Base-by-base conservation (phyloP, 75 land plant species). In the Cunninghamia lanceolata region DNA sequence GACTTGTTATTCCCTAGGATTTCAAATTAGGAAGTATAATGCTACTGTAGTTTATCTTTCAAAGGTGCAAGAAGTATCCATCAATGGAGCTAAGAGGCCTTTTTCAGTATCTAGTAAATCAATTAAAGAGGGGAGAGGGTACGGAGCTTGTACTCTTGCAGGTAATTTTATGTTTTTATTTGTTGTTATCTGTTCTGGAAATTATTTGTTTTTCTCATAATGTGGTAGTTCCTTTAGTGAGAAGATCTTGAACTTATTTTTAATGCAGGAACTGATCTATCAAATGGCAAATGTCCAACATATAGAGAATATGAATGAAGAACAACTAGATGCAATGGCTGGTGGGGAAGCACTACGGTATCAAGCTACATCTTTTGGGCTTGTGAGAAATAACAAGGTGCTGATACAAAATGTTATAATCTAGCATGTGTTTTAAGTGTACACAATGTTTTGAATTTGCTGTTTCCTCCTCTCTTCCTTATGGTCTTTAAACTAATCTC, bases 201-300 rank as follows among this genome's bases (percentile, higher is more conserved):
- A 30, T 52, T 35, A 15, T 11, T 38, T 32, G 28, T n/a, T 84
- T 63, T 84, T n/a, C 9, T 21, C 42, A 21, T 68, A 63, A 1
- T 0, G 54, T 34, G 35, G 84, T 82, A 82, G 83, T 42, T 28
- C 45, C 32, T 19, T 25, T 10, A 40, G 32, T 42, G 50, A 80
- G 28, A 28, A 80, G 25, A 80, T 43, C 46, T 25, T 80, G 25
- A 14, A 28, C 9, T 32, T 82, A 11, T 14, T 46, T 53, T 6
- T 83, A 8, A 7, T 86, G 38, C 94, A 98, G 99, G 99, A 98
- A 85, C 93, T 98, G 34, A 93, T 98, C 82, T 97, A 98, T 86
- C 99, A 98, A 88, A 98, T 98, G 99, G 99, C 99, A 36, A 96
- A 97, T 92, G 96, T 98, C 40, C 99, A 98, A 74, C 94, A 95